A percentile compares a stretch with the other conserved stretches of the same genome.
phyloP scores from a whole-genome alignment of 108 stramenopile species.

The Conticribra guillardii region DNA sequence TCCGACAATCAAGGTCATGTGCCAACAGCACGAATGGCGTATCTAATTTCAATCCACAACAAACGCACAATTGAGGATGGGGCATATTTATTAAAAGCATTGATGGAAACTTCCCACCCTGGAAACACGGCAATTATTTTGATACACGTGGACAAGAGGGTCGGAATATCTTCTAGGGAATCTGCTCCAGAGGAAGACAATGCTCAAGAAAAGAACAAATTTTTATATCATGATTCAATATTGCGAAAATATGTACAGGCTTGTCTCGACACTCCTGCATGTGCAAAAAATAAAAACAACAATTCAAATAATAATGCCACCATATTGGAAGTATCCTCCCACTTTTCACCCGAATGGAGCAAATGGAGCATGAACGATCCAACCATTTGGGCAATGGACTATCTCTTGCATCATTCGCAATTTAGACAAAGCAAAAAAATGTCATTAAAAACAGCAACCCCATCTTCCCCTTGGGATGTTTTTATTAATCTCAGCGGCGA shows the following conservation, averaged over 20 bases:
- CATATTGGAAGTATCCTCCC: constrained; percentile 44
- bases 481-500: constrained; percentile 87
- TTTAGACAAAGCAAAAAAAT: no score
- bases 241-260: constrained; percentile 64
- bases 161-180: constrained; percentile 27
- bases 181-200: background rate
- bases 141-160: constrained; percentile 76
- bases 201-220: constrained; percentile 18
- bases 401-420: constrained; percentile 30
- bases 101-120: constrained; percentile 57
- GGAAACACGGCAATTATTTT: constrained; percentile 63
- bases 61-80: constrained; percentile 77
- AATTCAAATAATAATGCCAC: constrained; percentile 7
- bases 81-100: constrained; percentile 62
- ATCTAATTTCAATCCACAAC: constrained; percentile 83
- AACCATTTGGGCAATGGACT: constrained; percentile 82
- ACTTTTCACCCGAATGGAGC: constrained; percentile 67
- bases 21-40: constrained; percentile 67
- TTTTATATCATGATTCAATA: constrained; percentile 48
- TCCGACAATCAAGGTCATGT: background rate
- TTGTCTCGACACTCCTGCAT: constrained; percentile 29
- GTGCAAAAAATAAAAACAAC: constrained; percentile 7
- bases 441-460: constrained; percentile 38
- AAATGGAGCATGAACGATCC: constrained; percentile 90
- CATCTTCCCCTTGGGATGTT: constrained; percentile 71